Conservation (phyloP, 2,329 filamentous ascomycete species). For the Clarireedia sp. region DNA sequence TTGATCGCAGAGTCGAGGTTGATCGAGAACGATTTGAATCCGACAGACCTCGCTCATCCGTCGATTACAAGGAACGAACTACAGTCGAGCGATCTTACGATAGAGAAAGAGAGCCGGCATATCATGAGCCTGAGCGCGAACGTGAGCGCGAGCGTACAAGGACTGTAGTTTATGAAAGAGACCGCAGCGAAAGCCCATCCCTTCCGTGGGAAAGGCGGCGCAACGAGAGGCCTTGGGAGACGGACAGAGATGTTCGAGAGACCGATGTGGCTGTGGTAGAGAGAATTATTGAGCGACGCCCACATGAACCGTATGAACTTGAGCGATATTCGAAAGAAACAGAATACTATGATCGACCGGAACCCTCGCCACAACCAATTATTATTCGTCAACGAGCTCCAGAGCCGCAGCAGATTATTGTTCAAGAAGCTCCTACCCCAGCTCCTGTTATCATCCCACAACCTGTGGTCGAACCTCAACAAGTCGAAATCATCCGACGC, state of each 20-base stretch:
- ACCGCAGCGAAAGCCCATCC: slow-evolving; percentile 15
- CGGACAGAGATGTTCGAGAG: slow-evolving; percentile 21
- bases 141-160: slow-evolving; percentile 28
- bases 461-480: slow-evolving; percentile 17
- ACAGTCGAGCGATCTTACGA: slow-evolving; percentile 18
- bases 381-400: slow-evolving; percentile 48
- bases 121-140: slow-evolving; percentile 28
- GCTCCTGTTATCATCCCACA: slow-evolving; percentile 39
- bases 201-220: slow-evolving; percentile 28
- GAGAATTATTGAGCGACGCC: slow-evolving; percentile 18
- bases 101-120: slow-evolving; percentile 16
- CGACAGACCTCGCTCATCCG: slow-evolving; percentile 24
- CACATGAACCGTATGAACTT: slow-evolving; percentile 36
- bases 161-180: slow-evolving; percentile 33
- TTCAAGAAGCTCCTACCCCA: slow-evolving; percentile 48
- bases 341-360: slow-evolving; percentile 50
- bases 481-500: slow-evolving; percentile 21
- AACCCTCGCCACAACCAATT: slow-evolving; percentile 43
- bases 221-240: slow-evolving; percentile 21
- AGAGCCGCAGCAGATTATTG: slow-evolving; percentile 52
- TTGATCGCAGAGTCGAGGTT: slow-evolving; percentile 25
- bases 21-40: slow-evolving; percentile 14
- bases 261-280: slow-evolving; percentile 17
- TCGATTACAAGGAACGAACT: slow-evolving; percentile 7
- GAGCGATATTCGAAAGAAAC: slow-evolving; percentile 55